These are phyloP conservation scores for Pterulicium gracile DNA, from an alignment of 1,284 basidiomycete genomes.

Conservation along the genomic window DNA sequence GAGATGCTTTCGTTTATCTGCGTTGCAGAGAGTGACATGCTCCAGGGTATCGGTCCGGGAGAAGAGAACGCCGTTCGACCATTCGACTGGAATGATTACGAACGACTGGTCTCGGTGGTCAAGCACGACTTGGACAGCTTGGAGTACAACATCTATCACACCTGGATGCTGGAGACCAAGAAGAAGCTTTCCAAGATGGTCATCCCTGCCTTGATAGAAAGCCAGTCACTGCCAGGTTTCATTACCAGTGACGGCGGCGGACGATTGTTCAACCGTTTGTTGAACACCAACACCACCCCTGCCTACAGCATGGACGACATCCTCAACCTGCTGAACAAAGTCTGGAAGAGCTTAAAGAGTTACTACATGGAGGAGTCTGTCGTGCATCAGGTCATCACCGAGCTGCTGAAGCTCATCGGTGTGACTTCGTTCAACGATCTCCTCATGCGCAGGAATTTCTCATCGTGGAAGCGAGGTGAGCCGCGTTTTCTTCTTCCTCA, in stretches of 20 bases:
- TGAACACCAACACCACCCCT: conserved; percentile 77
- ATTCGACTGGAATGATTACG: conserved; percentile 97
- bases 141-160: conserved; percentile 99
- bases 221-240: conserved; percentile 95
- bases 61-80: conserved; percentile 85
- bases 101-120: conserved; percentile 92
- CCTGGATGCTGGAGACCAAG: conserved; percentile 99
- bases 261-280: conserved; percentile 86
- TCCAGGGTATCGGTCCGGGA: conserved; percentile 95
- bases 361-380: conserved; percentile 99
- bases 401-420: conserved; percentile 93
- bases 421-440: conserved; percentile 98
- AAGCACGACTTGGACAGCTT: conserved; percentile 98
- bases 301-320: conserved; percentile 99
- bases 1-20: conserved; percentile 99
- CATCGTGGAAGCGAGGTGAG: conserved; percentile 97
- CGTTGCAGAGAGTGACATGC: conserved; percentile 96
- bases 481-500: conserved; percentile 1
- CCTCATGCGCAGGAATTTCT: conserved; percentile 97
- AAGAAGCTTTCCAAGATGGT: conserved; percentile 97
- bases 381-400: conserved; percentile 93
- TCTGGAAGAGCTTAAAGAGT: conserved; percentile 97
- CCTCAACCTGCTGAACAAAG: conserved; percentile 92
- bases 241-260: conserved; percentile 92
- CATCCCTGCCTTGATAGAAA: conserved; percentile 95